Evolutionary conservation across 805 yeast species (phyloP).

Genomic region (Candida khao-thaluensis): DNA sequence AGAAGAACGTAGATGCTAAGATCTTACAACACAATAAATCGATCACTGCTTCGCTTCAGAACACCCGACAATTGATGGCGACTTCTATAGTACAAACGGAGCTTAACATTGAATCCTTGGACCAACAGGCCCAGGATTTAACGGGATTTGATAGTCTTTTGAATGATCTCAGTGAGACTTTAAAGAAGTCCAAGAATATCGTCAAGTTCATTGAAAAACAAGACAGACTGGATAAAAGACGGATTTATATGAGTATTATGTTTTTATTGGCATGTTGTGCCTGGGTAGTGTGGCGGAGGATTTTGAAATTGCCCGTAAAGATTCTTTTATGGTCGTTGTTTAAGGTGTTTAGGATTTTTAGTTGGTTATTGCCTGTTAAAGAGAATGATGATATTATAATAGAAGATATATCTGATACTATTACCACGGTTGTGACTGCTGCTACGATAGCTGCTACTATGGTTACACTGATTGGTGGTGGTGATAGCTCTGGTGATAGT

Average conservation of each 20-base stretch:
- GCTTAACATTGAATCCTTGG: constrained; percentile 46
- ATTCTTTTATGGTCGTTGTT: constrained; percentile 48
- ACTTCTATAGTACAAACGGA: constrained; percentile 53
- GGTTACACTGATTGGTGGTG: too few relatives aligned
- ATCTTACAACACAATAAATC: constrained; percentile 45
- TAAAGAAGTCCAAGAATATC: constrained; percentile 43
- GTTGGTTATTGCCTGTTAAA: constrained; percentile 22
- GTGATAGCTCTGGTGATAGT: too few relatives aligned
- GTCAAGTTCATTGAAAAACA: constrained; percentile 53
- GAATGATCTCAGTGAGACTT: constrained; percentile 37
- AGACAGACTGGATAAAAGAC: constrained; percentile 46
- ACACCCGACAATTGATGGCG: constrained; percentile 47
- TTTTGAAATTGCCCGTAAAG: constrained; percentile 44
- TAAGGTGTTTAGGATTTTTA: constrained; percentile 30
- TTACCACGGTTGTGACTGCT: too few relatives aligned
- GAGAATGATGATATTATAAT: too few relatives aligned
- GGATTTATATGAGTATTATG: constrained; percentile 48
- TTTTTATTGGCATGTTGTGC: constrained; percentile 45
- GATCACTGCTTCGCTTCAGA: constrained; percentile 47
- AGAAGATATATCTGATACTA: too few relatives aligned
- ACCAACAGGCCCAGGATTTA: constrained; percentile 46
- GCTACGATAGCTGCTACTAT: too few relatives aligned
- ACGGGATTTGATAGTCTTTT: constrained; percentile 41
- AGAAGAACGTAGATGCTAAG: constrained; percentile 37
- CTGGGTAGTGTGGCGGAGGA: constrained; percentile 52